These are phyloP conservation scores for Claviceps africana DNA, from an alignment of 2,329 filamentous ascomycete species.

Conservation along the genomic window DNA sequence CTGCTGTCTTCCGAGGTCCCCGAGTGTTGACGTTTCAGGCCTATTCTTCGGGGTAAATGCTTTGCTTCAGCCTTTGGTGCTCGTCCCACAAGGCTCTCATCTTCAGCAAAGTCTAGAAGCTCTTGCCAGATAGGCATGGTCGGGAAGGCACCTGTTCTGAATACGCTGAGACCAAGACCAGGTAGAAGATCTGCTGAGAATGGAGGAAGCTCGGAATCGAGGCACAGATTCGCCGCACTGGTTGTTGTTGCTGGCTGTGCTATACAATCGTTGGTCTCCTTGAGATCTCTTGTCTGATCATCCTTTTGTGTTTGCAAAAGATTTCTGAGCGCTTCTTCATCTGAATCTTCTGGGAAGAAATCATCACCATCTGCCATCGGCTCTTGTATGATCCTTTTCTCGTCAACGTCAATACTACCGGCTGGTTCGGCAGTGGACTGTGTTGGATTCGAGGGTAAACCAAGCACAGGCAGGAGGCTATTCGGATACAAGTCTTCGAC, in stretches of 20 bases:
- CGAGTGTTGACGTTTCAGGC: constrained; percentile 1
- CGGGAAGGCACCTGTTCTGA: constrained; percentile 23
- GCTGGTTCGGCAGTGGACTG: constrained; percentile 17
- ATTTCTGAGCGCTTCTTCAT: constrained; percentile 32
- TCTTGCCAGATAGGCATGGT: constrained; percentile 22
- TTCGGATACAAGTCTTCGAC: constrained; percentile 75
- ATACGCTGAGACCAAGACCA: constrained; percentile 30
- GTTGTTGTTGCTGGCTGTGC: not conserved
- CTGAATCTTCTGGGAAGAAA: constrained; percentile 38
- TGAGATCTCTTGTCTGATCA: not conserved
- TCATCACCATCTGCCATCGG: constrained; percentile 33
- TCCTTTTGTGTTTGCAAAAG: constrained; percentile 7
- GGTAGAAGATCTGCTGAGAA: not conserved
- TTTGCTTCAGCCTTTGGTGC: constrained; percentile 5
- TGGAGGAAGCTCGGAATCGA: not conserved
- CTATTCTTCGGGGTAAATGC: not conserved
- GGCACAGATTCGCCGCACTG: not conserved
- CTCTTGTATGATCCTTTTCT: constrained; percentile 37
- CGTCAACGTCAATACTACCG: constrained; percentile 50
- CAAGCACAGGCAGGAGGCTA: constrained; percentile 39
- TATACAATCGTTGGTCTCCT: not conserved
- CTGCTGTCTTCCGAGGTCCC: not conserved
- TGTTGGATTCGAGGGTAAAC: constrained; percentile 29
- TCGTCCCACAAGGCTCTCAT: constrained; percentile 19
- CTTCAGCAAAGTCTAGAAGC: constrained; percentile 27